Evolutionary conservation across 495 filamentous ascomycete genomes (phyloP).

Genomic region (Neurospora sp.): DNA sequence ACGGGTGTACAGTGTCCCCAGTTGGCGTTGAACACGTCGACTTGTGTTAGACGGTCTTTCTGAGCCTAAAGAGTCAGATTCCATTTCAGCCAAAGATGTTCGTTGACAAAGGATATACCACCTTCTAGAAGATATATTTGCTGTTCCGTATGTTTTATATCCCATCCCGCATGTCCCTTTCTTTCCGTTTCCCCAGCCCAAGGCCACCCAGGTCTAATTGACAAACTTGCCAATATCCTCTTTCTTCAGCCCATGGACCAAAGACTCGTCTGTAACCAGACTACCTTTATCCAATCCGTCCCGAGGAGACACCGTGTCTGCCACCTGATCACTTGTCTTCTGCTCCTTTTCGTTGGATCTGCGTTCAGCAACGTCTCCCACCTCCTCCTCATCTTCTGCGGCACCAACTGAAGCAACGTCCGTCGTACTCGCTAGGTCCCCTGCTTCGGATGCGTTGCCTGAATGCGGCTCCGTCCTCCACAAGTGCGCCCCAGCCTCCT

Average conservation of each 20-base stretch:
- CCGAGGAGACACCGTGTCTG: neutral
- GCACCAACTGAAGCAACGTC: neutral
- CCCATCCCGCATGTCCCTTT: neutral
- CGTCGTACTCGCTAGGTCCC: conserved; percentile 5
- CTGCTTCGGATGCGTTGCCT: conserved; percentile 9
- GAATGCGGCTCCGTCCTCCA: conserved; percentile 19
- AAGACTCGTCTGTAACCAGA: neutral
- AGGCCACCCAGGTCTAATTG: neutral
- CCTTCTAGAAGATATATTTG: neutral
- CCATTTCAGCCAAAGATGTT: neutral
- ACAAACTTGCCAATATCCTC: neutral
- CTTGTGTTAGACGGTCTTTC: neutral
- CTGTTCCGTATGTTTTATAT: neutral
- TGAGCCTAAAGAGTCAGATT: neutral
- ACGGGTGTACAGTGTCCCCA: neutral
- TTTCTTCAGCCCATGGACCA: neutral
- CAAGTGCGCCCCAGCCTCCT: conserved; percentile 26
- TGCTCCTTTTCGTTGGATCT: neutral
- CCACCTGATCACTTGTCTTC: neutral
- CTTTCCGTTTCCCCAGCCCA: neutral
- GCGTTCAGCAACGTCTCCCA: neutral
- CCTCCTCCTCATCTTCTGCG: neutral
- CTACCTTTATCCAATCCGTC: neutral
- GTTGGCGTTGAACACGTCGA: neutral
- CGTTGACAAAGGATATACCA: neutral